Evolutionary conservation across 208 protist genomes (phyloP).

Genomic region (Crithidia brevicula): DNA sequence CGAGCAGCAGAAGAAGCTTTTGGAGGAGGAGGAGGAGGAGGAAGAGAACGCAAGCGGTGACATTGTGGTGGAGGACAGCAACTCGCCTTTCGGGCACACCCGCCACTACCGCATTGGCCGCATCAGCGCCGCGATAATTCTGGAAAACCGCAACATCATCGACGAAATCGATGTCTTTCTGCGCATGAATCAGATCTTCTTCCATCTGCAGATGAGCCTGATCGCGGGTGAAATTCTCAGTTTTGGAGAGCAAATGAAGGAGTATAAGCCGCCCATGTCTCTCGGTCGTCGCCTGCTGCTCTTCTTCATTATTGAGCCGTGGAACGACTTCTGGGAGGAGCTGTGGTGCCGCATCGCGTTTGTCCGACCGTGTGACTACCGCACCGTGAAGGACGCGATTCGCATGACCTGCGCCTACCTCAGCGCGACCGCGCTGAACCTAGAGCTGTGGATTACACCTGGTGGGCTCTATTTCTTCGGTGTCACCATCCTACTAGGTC

Average conservation of each 20-base stretch:
- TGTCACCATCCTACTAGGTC: conserved; percentile 59
- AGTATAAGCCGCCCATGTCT: conserved; percentile 40
- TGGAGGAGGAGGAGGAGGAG: conserved; percentile 15
- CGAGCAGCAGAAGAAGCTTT: conserved; percentile 8
- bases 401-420: conserved; percentile 58
- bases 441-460: conserved; percentile 36
- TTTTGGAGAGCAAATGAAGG: conserved; percentile 48
- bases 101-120: conserved; percentile 17
- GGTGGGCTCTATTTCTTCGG: conserved; percentile 60
- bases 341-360: conserved; percentile 51
- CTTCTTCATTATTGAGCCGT: conserved; percentile 58
- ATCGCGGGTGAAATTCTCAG: conserved; percentile 40
- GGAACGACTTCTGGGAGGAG: conserved; percentile 57
- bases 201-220: conserved; percentile 39
- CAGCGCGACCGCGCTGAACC: conserved; percentile 41
- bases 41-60: not conserved
- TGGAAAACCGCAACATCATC: conserved; percentile 26
- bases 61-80: not conserved
- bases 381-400: conserved; percentile 61
- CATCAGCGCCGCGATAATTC: conserved; percentile 17
- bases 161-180: conserved; percentile 39
- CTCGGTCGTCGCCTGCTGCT: conserved; percentile 31
- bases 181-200: conserved; percentile 34
- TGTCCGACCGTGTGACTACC: conserved; percentile 44
- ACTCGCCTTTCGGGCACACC: not conserved